A percentile compares a stretch with the other conserved stretches of the same genome.
Evolutionary conservation across 164 flowering plant genomes (phyloP).

Genomic region (Euptelea pleiosperma): DNA sequence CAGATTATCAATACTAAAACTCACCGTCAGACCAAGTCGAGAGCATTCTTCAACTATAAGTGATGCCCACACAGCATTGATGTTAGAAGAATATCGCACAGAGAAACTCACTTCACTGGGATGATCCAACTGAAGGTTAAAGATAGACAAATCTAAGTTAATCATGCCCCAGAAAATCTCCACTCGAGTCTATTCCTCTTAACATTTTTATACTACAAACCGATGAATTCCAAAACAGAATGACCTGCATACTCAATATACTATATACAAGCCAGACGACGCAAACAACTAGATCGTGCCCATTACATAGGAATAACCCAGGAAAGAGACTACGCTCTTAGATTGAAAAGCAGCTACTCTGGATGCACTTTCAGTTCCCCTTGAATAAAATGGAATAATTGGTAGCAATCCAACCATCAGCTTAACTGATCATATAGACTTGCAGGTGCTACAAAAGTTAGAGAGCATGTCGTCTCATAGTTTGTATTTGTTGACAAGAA

Average conservation of each 20-base stretch:
- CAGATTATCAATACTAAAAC: conserved; percentile 14
- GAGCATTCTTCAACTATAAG: conserved; percentile 86
- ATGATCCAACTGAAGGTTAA: conserved; percentile 33
- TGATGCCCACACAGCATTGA: conserved; percentile 85
- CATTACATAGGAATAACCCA: too few species aligned
- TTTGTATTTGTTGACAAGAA: too few species aligned
- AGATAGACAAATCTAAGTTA: conserved; percentile 17
- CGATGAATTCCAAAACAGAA: background rate
- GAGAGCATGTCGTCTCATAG: too few species aligned
- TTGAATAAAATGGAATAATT: too few species aligned
- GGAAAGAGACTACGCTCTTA: too few species aligned
- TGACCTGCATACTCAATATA: background rate
- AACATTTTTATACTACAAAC: background rate
- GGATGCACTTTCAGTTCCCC: too few species aligned
- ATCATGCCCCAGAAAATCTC: background rate
- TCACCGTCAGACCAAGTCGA: conserved; percentile 91
- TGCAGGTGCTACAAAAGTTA: too few species aligned
- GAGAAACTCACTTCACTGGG: conserved; percentile 23
- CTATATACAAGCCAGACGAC: too few species aligned
- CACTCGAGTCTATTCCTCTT: background rate
- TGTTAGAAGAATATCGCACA: conserved; percentile 47
- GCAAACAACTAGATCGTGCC: too few species aligned
- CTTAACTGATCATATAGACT: too few species aligned
- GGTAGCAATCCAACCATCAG: too few species aligned
- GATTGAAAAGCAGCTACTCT: too few species aligned